Base-by-base conservation (phyloP, 352 stramenopile genomes). In the Globisporangium mamillatum region DNA sequence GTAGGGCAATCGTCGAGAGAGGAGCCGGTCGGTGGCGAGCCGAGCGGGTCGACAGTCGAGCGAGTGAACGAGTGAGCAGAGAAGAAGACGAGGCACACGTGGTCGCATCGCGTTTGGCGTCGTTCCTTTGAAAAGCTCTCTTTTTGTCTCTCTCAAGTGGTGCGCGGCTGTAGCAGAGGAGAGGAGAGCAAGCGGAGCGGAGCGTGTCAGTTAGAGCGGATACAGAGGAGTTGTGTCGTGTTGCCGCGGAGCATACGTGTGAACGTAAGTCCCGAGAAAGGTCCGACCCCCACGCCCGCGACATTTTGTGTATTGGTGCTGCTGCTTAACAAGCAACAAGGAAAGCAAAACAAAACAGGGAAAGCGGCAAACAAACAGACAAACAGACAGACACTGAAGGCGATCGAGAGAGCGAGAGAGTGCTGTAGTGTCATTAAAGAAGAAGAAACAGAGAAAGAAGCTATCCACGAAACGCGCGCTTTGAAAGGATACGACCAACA, bases 261-360 rank as follows among this genome's bases (percentile, higher is more conserved):
- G 38, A 46, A 46, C 38, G 44, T 8, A 22, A 10, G 44, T 52
- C 44, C 50, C 20, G 20, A 25, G n/a, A 27, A 61, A 61, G 55
- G 55, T 61, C 55, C 55, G 55, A 61, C 55, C 55, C 20, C 46
- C 55, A 27, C 18, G 55, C 10, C 27, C 55, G 55, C 36, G 55
- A 61, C 55, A 61, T 61, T 61, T 48, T 61, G 27, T 52, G 18
- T 24, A 52, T 52, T 22, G 18, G 44, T 5, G 1, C 4, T 27
- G n/a, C 50, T 18, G 50, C 50, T 55, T 55, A 29, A 55, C 50
- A 36, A 12, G 44, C 54, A 60, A 27, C 27, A 60, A 34, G 25
- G 32, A 44, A 22, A 44, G 2, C 9, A 59, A 16, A 32, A 59
- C 24, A 27, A 50, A 50, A 50, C 41, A 50, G 16, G 16, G 5